These are phyloP conservation scores for Coniochaeta sp. DNA, from an alignment of 2,329 filamentous ascomycete species.

Conservation along the genomic window DNA sequence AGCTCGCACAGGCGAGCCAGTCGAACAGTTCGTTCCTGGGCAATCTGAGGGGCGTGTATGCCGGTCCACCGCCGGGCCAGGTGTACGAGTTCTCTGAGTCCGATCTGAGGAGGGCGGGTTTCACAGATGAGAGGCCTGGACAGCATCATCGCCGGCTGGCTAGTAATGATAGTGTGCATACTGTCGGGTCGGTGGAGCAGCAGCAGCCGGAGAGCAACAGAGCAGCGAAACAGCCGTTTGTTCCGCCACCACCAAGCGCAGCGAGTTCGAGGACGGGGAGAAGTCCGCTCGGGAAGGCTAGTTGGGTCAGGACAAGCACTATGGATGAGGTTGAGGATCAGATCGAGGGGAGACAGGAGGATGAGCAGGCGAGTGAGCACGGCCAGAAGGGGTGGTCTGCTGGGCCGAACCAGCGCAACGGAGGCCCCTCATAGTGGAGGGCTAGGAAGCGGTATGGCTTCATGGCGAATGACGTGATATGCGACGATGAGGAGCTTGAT, in stretches of 20 bases:
- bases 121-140: conserved; percentile 26
- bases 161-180: conserved; percentile 17
- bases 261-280: conserved; percentile 21
- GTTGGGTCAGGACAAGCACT: conserved; percentile 22
- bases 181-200: conserved; percentile 9
- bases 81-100: conserved; percentile 43
- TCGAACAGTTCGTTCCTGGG: conserved; percentile 31
- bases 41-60: conserved; percentile 22
- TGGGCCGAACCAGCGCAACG: neutral
- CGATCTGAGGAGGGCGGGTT: conserved; percentile 32
- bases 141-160: conserved; percentile 14
- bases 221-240: conserved; percentile 9
- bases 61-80: conserved; percentile 32
- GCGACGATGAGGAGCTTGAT: neutral
- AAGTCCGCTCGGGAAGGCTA: conserved; percentile 30
- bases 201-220: conserved; percentile 7
- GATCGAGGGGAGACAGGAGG: conserved; percentile 14
- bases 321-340: conserved; percentile 23
- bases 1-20: conserved; percentile 56
- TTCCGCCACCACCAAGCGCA: conserved; percentile 18
- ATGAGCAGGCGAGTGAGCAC: neutral
- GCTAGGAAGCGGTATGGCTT: neutral
- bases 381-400: neutral
- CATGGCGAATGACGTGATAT: neutral
- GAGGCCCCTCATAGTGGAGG: neutral